Conservation (phyloP, 805 yeast genomes). For the Yueomyces sp. region DNA sequence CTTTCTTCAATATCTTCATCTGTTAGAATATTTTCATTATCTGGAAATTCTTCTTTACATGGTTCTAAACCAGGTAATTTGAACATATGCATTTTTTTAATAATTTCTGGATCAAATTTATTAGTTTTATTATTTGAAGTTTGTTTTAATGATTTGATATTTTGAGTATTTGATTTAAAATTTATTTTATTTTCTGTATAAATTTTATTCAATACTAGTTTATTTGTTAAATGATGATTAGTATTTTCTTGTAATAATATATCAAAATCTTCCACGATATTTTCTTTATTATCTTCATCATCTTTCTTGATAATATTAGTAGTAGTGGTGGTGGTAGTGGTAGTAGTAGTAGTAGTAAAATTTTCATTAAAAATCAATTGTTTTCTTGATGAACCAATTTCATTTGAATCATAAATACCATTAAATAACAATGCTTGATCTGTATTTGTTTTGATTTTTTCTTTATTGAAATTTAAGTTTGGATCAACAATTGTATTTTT, state of each 20-base stretch:
- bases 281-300: too few relatives aligned
- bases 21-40: background rate
- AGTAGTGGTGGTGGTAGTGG: background rate
- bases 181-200: too few relatives aligned
- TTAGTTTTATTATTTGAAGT: too few relatives aligned
- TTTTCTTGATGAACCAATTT: background rate
- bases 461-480: background rate
- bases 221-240: too few relatives aligned
- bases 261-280: too few relatives aligned
- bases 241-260: too few relatives aligned
- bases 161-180: background rate
- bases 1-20: background rate
- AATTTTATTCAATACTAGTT: too few relatives aligned
- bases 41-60: too few relatives aligned
- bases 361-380: background rate
- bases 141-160: background rate
- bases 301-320: background rate
- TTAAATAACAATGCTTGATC: conserved; percentile 18
- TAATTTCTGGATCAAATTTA: conserved; percentile 1
- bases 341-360: background rate
- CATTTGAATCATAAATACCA: conserved; percentile 8
- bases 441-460: conserved; percentile 4
- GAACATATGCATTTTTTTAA: background rate
- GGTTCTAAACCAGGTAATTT: too few relatives aligned
- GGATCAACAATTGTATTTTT: conserved; percentile 25